A percentile compares a stretch with the other conserved stretches of the same genome.
These are phyloP conservation scores for Petrea volubilis DNA, from an alignment of 257 asterid genomes.

Conservation along the genomic window DNA sequence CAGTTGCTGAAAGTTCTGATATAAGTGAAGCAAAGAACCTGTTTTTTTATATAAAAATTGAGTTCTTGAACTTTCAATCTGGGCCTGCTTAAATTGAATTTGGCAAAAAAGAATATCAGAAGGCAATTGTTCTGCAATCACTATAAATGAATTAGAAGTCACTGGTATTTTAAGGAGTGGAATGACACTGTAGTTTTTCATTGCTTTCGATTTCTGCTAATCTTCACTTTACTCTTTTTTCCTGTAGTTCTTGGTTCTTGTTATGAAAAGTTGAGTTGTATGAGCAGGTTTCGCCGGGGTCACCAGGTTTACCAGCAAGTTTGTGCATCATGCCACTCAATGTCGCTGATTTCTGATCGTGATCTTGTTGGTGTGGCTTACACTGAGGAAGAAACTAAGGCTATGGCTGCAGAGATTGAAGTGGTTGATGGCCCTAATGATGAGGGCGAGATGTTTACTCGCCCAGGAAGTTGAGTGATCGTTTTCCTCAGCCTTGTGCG, in stretches of 20 bases:
- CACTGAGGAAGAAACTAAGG: conserved; percentile 62
- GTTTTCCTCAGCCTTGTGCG: conserved; percentile 54
- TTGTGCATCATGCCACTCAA: conserved; percentile 61
- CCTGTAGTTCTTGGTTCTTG: neutral
- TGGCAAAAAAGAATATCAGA: neutral
- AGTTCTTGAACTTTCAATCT: too few species aligned
- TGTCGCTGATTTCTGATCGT: conserved; percentile 52
- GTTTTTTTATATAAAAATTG: neutral
- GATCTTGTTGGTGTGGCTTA: conserved; percentile 65
- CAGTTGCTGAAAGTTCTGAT: neutral
- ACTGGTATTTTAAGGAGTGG: neutral
- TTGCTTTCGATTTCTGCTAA: neutral
- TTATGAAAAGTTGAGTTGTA: neutral
- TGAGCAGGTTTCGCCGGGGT: conserved; percentile 55
- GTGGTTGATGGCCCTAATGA: conserved; percentile 64
- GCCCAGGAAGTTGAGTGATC: conserved; percentile 59
- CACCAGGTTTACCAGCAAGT: conserved; percentile 60
- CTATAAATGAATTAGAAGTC: neutral
- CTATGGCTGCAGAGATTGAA: conserved; percentile 66
- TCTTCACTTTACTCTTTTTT: neutral
- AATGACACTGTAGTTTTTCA: neutral
- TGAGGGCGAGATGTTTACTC: conserved; percentile 58
- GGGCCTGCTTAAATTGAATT: neutral
- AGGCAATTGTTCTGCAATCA: neutral
- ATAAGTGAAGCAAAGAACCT: neutral